These are phyloP conservation scores for Simplicillium aogashimaense DNA, from an alignment of 2,329 filamentous ascomycete genomes.

Conservation along the genomic window DNA sequence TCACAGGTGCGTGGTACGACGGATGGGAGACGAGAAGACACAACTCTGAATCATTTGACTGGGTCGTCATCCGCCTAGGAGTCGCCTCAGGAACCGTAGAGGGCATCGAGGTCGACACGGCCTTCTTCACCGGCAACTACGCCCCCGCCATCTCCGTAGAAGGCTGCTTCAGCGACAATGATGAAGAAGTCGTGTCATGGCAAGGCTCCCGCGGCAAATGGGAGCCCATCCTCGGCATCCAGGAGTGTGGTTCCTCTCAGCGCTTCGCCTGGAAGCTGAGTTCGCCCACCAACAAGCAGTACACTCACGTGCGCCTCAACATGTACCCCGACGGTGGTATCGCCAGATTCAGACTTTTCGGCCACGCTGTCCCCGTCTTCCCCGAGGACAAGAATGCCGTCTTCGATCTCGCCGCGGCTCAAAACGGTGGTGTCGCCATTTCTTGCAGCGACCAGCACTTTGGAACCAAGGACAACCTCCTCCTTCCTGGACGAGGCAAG, in stretches of 20 bases:
- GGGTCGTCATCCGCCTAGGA: constrained; percentile 55
- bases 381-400: constrained; percentile 54
- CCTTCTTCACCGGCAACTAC: constrained; percentile 75
- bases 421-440: constrained; percentile 68
- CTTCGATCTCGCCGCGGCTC: constrained; percentile 67
- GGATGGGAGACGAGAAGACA: constrained; percentile 61
- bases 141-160: constrained; percentile 72
- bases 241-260: constrained; percentile 65
- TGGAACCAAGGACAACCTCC: constrained; percentile 68
- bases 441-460: constrained; percentile 79
- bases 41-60: constrained; percentile 55
- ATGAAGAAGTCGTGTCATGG: constrained; percentile 55
- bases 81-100: constrained; percentile 62
- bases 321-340: constrained; percentile 86
- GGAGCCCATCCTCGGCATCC: constrained; percentile 60
- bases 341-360: constrained; percentile 69
- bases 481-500: constrained; percentile 68
- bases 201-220: constrained; percentile 50
- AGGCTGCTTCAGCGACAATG: constrained; percentile 57
- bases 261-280: constrained; percentile 64
- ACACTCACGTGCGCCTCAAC: constrained; percentile 70
- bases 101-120: constrained; percentile 72
- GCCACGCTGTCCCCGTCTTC: constrained; percentile 66
- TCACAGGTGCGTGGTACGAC: constrained; percentile 60
- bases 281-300: constrained; percentile 50